phyloP scores from a whole-genome alignment of 768 basidiomycete species.

The Psilocybe sp. region DNA sequence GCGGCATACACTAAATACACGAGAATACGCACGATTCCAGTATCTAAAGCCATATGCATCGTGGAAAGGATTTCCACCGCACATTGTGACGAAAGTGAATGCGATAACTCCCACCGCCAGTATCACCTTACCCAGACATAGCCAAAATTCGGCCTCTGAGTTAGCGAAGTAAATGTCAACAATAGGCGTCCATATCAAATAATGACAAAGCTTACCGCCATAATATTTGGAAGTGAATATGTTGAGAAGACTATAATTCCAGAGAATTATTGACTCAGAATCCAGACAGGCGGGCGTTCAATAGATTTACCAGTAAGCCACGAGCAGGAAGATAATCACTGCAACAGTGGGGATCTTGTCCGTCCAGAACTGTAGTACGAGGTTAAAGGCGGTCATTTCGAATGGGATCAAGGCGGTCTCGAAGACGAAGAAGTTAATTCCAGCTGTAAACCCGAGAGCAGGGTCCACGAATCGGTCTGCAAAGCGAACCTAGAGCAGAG shows the following conservation, averaged over 20 bases:
- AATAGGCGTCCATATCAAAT: neutral
- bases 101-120: slow-evolving; percentile 43
- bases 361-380: slow-evolving; percentile 53
- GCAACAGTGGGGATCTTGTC: slow-evolving; percentile 44
- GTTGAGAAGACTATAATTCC: slow-evolving; percentile 37
- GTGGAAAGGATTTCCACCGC: slow-evolving; percentile 54
- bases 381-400: slow-evolving; percentile 54
- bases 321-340: slow-evolving; percentile 43
- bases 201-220: slow-evolving; percentile 32
- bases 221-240: slow-evolving; percentile 48
- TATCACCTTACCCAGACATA: slow-evolving; percentile 48
- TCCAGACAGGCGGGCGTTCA: neutral
- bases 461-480: slow-evolving; percentile 57
- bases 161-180: neutral
- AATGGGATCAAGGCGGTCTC: slow-evolving; percentile 41
- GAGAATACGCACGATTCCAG: slow-evolving; percentile 40
- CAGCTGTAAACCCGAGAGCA: slow-evolving; percentile 53
- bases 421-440: slow-evolving; percentile 58
- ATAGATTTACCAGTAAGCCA: slow-evolving; percentile 35
- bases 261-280: neutral
- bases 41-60: slow-evolving; percentile 55
- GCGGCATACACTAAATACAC: too few relatives aligned
- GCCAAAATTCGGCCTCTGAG: slow-evolving; percentile 57
- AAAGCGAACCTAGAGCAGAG: slow-evolving; percentile 45
- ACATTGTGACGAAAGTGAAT: slow-evolving; percentile 60